A percentile compares a stretch with the other conserved stretches of the same genome.
Conservation (phyloP, 495 filamentous ascomycete genomes). For the Lasiosphaeria miniovina region DNA sequence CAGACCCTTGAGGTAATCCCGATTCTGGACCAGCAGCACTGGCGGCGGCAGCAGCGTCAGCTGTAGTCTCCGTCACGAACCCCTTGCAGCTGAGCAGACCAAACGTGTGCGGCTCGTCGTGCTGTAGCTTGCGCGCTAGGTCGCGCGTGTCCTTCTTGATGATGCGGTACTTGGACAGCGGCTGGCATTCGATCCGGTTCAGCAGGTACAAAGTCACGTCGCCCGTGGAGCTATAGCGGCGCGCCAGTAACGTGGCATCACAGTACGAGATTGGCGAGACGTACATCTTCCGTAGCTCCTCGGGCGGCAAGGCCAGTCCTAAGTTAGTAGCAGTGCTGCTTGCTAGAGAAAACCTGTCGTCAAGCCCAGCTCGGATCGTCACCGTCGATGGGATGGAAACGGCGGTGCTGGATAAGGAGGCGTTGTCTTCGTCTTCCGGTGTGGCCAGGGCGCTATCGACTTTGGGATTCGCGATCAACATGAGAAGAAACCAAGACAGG, state of each 20-base stretch:
- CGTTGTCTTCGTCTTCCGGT: neutral
- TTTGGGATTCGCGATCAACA: constrained; percentile 26
- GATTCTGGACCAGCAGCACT: neutral
- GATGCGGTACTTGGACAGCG: neutral
- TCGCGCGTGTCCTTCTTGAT: constrained; percentile 35
- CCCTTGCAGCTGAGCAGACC: constrained; percentile 51
- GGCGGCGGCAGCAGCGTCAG: neutral
- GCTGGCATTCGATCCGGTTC: constrained; percentile 26
- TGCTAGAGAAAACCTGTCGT: neutral
- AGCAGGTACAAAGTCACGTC: constrained; percentile 12
- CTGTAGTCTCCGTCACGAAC: neutral
- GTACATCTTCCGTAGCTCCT: constrained; percentile 8
- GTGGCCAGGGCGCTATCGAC: constrained; percentile 27
- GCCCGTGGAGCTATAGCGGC: neutral
- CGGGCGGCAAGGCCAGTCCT: constrained; percentile 16
- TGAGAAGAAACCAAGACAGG: constrained; percentile 42
- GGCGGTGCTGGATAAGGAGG: neutral
- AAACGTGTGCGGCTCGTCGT: constrained; percentile 40
- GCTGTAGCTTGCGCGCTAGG: constrained; percentile 39
- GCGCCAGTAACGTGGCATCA: neutral
- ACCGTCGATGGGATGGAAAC: neutral
- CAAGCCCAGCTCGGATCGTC: constrained; percentile 4
- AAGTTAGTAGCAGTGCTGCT: neutral
- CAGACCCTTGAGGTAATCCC: neutral
- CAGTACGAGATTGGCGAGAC: constrained; percentile 21